A percentile compares a stretch with the other conserved stretches of the same genome.
Evolutionary conservation across 345 rosid genomes (phyloP).

Genomic region (Eucalyptus cloeziana): DNA sequence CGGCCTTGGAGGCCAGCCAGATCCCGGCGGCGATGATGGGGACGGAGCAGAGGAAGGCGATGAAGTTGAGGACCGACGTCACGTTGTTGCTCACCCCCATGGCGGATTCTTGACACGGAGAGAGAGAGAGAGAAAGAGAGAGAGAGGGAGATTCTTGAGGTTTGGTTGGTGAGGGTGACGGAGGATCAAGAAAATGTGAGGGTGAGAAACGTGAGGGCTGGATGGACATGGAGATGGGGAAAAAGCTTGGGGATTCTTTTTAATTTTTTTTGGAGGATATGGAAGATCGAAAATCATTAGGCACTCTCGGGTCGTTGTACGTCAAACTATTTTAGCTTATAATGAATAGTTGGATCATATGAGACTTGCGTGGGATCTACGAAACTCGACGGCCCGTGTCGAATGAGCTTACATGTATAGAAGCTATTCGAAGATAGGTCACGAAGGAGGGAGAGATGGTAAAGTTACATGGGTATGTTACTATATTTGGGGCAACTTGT

Average conservation of each 20-base stretch:
- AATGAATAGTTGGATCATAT: background rate
- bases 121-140: background rate
- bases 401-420: background rate
- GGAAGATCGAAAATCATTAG: background rate
- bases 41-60: conserved; percentile 77
- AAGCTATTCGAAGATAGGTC: background rate
- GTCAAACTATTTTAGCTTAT: too few relatives aligned
- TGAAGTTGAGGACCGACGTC: conserved; percentile 73
- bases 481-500: background rate
- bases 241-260: background rate
- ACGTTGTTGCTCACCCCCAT: conserved; percentile 90
- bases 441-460: background rate
- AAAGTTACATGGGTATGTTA: background rate
- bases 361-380: background rate
- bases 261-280: background rate
- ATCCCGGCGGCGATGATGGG: conserved; percentile 82
- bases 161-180: background rate
- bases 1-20: conserved; percentile 83
- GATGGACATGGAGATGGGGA: background rate
- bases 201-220: background rate
- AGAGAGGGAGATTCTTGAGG: background rate
- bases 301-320: background rate
- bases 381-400: background rate
- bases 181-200: background rate
- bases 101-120: background rate